Evolutionary conservation across 805 yeast genomes (phyloP).

Genomic region (Barnettozyma populi): DNA sequence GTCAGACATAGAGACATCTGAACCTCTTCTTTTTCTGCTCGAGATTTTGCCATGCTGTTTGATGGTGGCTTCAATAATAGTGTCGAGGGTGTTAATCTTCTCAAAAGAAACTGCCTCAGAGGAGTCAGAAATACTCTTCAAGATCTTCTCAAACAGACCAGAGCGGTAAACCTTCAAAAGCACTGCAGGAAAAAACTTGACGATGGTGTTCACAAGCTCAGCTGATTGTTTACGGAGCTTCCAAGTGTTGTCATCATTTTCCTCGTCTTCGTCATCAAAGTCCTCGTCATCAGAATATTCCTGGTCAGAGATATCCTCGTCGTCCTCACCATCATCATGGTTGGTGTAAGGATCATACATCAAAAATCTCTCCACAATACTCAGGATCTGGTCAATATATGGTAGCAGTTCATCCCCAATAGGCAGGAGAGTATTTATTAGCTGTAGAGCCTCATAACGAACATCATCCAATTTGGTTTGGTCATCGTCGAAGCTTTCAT

Average conservation of each 20-base stretch:
- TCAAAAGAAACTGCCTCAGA: conserved; percentile 48
- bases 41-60: conserved; percentile 22
- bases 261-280: conserved; percentile 33
- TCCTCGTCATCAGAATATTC: conserved; percentile 39
- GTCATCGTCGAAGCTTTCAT: conserved; percentile 33
- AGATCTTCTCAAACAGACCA: conserved; percentile 28
- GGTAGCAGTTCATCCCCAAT: conserved; percentile 31
- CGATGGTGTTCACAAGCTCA: conserved; percentile 34
- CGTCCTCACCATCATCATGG: conserved; percentile 31
- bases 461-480: conserved; percentile 39
- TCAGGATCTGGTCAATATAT: conserved; percentile 26
- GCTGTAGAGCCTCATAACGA: conserved; percentile 43
- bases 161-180: conserved; percentile 31
- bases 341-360: conserved; percentile 43
- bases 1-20: conserved; percentile 38
- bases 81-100: conserved; percentile 39
- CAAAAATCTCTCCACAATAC: conserved; percentile 28
- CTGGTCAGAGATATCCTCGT: conserved; percentile 37
- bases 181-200: conserved; percentile 32
- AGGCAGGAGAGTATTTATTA: conserved; percentile 37
- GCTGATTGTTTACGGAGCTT: conserved; percentile 52
- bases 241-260: conserved; percentile 53
- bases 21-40: conserved; percentile 25
- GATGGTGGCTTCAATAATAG: conserved; percentile 30
- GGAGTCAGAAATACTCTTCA: conserved; percentile 36